Base-by-base conservation (phyloP, 345 rosid genomes). In the Ceriops tagal region DNA sequence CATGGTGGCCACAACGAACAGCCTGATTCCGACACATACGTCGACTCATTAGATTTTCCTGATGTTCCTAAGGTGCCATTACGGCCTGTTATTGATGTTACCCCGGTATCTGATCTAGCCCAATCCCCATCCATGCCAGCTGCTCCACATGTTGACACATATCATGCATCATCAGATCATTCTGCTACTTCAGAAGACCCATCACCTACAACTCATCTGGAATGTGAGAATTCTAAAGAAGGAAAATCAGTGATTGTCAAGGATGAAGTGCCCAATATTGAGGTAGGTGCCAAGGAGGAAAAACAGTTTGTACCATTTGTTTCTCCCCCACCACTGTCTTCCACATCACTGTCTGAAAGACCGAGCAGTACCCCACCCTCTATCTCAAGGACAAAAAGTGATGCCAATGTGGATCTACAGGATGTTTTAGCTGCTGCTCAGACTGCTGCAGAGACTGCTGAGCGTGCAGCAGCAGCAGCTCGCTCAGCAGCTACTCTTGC, bases 401-500 rank as follows among this genome's bases (percentile, higher is more conserved):
- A 82, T 58, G 73, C 72, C 20, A 82, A 82, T 53, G 72, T 82
- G 58, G 96, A 93, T 82, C 75, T 89, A 75, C 90, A 83, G 76
- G 98, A 93, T 69, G 92, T 93, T 49, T 66, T 93, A 71, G 87
- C 79, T 52, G 97, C 97, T 61, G 97, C 97, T 67, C 92, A 89
- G 63, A 81, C 92, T 63, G 98, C 98, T 75, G 97, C 96, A 31
- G 97, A 91, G 49, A 64, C 83, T 56, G 98, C 98, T 9, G 98
- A 93, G 73, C 84, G 81, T 72, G 96, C 98, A 5, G 98, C 96
- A 60, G 77, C 90, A 22, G 96, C 91, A 26, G 96, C 99, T 73
- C 87, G 96, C 65, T 78, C 96, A 64, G 98, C 89, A 58, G 98
- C 98, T 65, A 79, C 87, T 79, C 92, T 93, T 72, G 97, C 97